Conservation (phyloP, 2,329 filamentous ascomycete genomes). For the Cytospora chrysosperma region DNA sequence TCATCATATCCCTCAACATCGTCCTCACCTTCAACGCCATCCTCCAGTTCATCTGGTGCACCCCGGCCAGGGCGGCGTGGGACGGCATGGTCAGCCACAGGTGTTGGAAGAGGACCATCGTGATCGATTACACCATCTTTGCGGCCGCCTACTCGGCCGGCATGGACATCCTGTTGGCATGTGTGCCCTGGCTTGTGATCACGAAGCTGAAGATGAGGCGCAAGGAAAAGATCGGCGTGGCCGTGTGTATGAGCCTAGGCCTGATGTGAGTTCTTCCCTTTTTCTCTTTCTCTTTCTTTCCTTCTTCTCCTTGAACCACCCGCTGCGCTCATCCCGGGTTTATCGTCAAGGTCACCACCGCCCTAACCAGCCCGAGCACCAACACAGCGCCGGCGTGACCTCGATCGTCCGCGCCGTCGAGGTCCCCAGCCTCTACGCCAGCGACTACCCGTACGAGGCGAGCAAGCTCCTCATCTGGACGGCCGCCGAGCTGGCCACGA, state of each 20-base stretch:
- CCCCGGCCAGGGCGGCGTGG: constrained; percentile 33
- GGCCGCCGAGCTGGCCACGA: constrained; percentile 30
- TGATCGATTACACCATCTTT: constrained; percentile 36
- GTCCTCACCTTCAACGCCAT: constrained; percentile 29
- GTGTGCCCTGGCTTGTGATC: constrained; percentile 43
- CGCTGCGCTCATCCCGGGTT: no score
- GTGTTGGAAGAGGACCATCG: constrained; percentile 34
- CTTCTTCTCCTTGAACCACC: no score
- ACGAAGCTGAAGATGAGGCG: constrained; percentile 40
- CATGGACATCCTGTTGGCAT: constrained; percentile 41
- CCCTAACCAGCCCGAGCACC: constrained; percentile 17
- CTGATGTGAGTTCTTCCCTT: constrained; percentile 42
- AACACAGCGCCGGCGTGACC: constrained; percentile 33
- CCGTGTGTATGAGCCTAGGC: constrained; percentile 44
- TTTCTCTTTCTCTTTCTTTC: no score
- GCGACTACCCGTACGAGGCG: constrained; percentile 20
- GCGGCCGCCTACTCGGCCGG: constrained; percentile 36
- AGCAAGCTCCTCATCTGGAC: constrained; percentile 25
- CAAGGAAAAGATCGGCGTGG: constrained; percentile 41
- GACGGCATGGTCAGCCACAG: constrained; percentile 27
- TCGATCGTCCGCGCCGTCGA: constrained; percentile 29
- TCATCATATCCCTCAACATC: constrained; percentile 33
- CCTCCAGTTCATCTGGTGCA: constrained; percentile 35
- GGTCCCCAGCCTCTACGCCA: constrained; percentile 6
- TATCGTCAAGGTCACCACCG: constrained; percentile 8